A percentile compares a stretch with the other conserved stretches of the same genome.
Evolutionary conservation across 257 asterid species (phyloP).

Genomic region (Osmanthus fragrans): DNA sequence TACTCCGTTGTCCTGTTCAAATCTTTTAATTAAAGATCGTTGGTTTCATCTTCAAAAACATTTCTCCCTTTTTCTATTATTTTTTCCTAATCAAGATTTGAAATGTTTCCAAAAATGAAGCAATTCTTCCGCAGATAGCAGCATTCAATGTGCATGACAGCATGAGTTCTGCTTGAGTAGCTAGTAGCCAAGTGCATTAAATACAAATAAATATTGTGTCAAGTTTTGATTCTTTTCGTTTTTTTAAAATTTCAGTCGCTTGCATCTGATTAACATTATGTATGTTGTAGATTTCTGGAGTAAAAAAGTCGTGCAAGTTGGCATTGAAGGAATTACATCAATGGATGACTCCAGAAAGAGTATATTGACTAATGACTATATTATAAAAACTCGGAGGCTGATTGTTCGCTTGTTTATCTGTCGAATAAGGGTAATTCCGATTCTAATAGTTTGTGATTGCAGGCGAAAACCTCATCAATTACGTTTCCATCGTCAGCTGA

Average conservation of each 20-base stretch:
- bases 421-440: not conserved
- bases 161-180: not conserved
- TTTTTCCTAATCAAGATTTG: not conserved
- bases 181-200: not conserved
- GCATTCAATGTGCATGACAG: not conserved
- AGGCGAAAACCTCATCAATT: constrained; percentile 69
- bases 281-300: constrained; percentile 47
- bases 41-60: not conserved
- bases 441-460: constrained; percentile 25
- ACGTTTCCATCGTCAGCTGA: constrained; percentile 78
- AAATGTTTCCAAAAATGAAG: not conserved
- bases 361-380: constrained; percentile 12
- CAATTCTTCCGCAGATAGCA: not conserved
- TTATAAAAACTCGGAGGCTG: not conserved
- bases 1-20: not conserved
- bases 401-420: not conserved
- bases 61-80: not conserved
- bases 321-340: constrained; percentile 54
- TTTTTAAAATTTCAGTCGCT: not conserved
- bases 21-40: not conserved
- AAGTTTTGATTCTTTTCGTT: not conserved
- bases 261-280: constrained; percentile 8
- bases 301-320: constrained; percentile 51
- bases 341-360: constrained; percentile 94
- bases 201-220: not conserved